Evolutionary conservation across 1,284 basidiomycete genomes (phyloP), one percentile per base, ranked within the genome.

Genomic region (Tilletia walkeri): DNA sequence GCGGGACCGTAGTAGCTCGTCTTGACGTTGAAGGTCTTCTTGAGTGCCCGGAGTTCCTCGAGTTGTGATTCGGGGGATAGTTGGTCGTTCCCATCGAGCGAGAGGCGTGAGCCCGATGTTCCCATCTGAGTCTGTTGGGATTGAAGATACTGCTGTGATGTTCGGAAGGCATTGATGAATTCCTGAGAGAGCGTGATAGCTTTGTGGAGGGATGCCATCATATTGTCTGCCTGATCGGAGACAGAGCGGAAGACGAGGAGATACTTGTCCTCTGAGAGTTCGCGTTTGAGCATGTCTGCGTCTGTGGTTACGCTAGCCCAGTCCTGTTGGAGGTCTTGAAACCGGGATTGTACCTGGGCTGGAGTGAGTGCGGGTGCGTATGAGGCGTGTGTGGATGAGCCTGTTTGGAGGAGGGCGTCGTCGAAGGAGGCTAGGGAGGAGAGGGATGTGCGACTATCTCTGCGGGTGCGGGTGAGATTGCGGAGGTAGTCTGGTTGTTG

Each of bases 251-350:
- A 97, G n/a, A 96, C 91, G 9, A 90, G 91, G 78, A 97, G 87
- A 91, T 93, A 96, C 67, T 93, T 94, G 84, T 97, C 94, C 84
- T 97, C 95, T 84, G 92, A 93, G 72, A 97, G 86, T 84, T 98
- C 95, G 80, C 93, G 92, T 75, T 91, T 87, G 71, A 97, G 85
- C 54, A 90, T 88, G 34, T 92, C 90, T 69, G 90, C 91, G 76
- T 95, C 92, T 65, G 89, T 88, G 79, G 92, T 90, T 2, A 93
- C 88, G 24, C 88, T 85, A 70, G 90, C 89, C 93, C 93, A 96
- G 59, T 95, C 92, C 16, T 86, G 82, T 65, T 70, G 54, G 0
- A 82, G 68, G 1, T 73, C 70, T 24, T 72, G 67, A 49, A 75
- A 78, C 49, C 70, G 71, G 34, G 56, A 36, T 5, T 69, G 69